Evolutionary conservation across 768 basidiomycete species (phyloP).

Genomic region (Boletus pseudopeckii): DNA sequence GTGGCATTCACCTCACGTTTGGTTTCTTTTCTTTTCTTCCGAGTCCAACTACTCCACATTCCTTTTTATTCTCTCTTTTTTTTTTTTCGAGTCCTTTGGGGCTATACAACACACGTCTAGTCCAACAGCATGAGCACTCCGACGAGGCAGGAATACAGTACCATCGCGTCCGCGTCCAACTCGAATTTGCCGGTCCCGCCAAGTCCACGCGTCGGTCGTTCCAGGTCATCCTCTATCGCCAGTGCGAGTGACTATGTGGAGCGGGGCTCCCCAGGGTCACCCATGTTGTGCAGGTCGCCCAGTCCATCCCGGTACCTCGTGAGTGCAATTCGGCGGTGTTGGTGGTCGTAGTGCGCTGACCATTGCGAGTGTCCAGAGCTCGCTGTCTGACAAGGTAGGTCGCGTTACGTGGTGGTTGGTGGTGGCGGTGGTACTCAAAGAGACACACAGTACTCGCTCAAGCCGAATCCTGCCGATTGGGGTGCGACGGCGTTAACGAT

Average conservation of each 20-base stretch:
- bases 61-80: no score
- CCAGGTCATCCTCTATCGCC: constrained; percentile 19
- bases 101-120: neutral
- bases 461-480: constrained; percentile 45
- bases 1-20: neutral
- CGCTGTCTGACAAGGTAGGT: constrained; percentile 26
- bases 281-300: constrained; percentile 16
- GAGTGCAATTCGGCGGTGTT: neutral
- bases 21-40: neutral
- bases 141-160: constrained; percentile 26
- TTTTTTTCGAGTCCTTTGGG: neutral
- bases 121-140: constrained; percentile 26
- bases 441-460: constrained; percentile 36
- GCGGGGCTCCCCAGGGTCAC: constrained; percentile 13
- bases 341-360: neutral
- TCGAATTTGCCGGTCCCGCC: constrained; percentile 17
- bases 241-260: constrained; percentile 18
- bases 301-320: constrained; percentile 30
- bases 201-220: constrained; percentile 10
- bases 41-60: constrained; percentile 19
- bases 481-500: constrained; percentile 45
- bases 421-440: neutral
- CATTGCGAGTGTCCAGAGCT: constrained; percentile 19
- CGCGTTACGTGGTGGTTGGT: neutral
- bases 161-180: constrained; percentile 25